phyloP scores from a whole-genome alignment of 495 filamentous ascomycete genomes.

The Aspergillus mulundensis region DNA sequence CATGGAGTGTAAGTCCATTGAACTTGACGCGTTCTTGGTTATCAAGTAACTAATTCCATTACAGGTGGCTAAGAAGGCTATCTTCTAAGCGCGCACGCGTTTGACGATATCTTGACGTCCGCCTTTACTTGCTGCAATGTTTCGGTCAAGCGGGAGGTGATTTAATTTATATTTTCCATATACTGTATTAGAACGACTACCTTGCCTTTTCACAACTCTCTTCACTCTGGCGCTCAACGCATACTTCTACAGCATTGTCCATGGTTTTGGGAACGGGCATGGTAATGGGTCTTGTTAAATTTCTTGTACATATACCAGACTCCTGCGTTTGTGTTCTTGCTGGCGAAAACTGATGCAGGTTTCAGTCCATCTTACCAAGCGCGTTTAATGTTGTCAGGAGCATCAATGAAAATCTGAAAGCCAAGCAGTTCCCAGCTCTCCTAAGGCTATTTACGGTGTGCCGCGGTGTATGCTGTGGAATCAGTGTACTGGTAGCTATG shows the following conservation, averaged over 20 bases:
- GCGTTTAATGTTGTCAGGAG: constrained; percentile 29
- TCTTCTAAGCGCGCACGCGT: constrained; percentile 42
- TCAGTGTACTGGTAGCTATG: too few relatives aligned
- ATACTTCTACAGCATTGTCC: constrained; percentile 45
- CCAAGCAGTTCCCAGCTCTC: not conserved
- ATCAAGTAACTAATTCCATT: constrained; percentile 28
- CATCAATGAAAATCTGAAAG: constrained; percentile 13
- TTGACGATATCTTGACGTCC: constrained; percentile 18
- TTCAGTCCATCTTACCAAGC: constrained; percentile 26
- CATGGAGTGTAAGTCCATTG: constrained; percentile 71
- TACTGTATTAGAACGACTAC: constrained; percentile 45
- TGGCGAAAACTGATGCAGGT: constrained; percentile 26
- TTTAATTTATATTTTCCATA: constrained; percentile 27
- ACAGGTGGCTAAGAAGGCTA: constrained; percentile 54
- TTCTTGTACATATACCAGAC: constrained; percentile 48
- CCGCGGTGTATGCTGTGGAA: too few relatives aligned
- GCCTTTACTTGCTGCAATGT: constrained; percentile 4
- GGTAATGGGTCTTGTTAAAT: constrained; percentile 39
- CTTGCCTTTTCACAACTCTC: constrained; percentile 32
- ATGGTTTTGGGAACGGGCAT: constrained; percentile 44
- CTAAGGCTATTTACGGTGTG: too few relatives aligned
- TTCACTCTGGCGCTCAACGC: constrained; percentile 49
- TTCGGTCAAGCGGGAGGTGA: constrained; percentile 30
- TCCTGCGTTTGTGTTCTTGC: constrained; percentile 34
- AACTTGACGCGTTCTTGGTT: not conserved